phyloP scores from a whole-genome alignment of 73 alveolate species.

The Paramecium octaurelia region DNA sequence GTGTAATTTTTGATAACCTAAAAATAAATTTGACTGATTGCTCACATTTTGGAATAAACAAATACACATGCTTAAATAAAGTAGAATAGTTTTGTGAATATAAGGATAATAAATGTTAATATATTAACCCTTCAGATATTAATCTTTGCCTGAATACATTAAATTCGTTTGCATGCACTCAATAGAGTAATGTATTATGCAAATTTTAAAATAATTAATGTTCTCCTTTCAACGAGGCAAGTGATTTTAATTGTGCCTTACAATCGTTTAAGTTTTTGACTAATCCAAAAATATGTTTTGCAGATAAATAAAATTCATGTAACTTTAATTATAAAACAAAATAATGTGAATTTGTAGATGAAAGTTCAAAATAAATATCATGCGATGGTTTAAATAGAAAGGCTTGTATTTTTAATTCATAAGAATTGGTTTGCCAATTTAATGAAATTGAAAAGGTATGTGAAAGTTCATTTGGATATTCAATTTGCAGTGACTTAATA shows the following conservation, averaged over 20 bases:
- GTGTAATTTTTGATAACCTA: background rate
- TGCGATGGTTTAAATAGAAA: background rate
- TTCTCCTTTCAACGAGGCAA: background rate
- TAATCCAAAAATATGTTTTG: background rate
- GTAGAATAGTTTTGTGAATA: background rate
- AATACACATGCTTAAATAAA: background rate
- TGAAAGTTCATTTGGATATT: background rate
- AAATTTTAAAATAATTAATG: no score
- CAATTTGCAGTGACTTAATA: background rate
- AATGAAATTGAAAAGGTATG: background rate
- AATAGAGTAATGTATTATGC: background rate
- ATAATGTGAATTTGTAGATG: background rate
- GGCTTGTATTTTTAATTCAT: background rate
- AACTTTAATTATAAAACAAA: background rate
- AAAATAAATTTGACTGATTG: background rate
- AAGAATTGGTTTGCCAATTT: background rate
- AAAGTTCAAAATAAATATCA: background rate
- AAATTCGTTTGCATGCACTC: background rate
- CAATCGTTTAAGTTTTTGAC: background rate
- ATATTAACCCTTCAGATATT: background rate
- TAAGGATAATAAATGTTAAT: background rate
- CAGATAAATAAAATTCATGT: background rate
- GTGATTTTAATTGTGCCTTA: background rate
- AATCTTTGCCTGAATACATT: background rate
- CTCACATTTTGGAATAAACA: background rate